These are phyloP conservation scores for Penicillium sp. DNA, from an alignment of 2,329 filamentous ascomycete species.

Conservation along the genomic window DNA sequence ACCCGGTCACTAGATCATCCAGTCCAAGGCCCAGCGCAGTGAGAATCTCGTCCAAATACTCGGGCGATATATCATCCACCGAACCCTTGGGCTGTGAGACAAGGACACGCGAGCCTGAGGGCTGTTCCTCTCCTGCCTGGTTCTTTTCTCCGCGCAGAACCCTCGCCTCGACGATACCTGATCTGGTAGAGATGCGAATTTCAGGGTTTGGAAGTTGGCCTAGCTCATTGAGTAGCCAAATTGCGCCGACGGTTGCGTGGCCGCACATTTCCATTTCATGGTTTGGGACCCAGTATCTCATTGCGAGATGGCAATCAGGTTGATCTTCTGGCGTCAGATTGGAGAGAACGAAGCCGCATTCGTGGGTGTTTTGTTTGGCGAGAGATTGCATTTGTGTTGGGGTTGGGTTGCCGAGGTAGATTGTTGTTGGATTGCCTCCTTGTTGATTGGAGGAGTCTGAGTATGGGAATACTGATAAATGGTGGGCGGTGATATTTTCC, in stretches of 20 bases:
- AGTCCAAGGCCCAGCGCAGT: not conserved
- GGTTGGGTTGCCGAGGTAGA: conserved; percentile 9
- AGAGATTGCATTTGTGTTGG: conserved; percentile 7
- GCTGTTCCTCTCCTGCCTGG: not conserved
- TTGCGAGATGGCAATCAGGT: not conserved
- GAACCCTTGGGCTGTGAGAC: not conserved
- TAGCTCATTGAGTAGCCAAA: conserved; percentile 17
- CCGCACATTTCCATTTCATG: conserved; percentile 21
- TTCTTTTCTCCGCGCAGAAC: not conserved
- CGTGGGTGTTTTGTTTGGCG: not conserved
- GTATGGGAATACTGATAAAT: conserved; percentile 12
- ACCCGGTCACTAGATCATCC: not conserved
- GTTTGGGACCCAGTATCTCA: conserved; percentile 15
- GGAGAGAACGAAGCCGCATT: conserved; percentile 10
- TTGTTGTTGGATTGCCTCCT: conserved; percentile 11
- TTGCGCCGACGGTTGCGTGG: conserved; percentile 14
- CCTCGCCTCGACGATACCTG: not conserved
- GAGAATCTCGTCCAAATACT: not conserved
- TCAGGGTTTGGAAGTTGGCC: not conserved
- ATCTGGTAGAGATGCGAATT: not conserved
- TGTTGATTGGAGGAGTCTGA: not conserved
- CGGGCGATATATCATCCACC: not conserved
- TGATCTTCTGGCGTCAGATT: not conserved
- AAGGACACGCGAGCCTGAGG: not conserved
- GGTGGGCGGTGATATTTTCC: not conserved